Conservation (phyloP, 306 rosid species). For the Prinsepia uniflora region DNA sequence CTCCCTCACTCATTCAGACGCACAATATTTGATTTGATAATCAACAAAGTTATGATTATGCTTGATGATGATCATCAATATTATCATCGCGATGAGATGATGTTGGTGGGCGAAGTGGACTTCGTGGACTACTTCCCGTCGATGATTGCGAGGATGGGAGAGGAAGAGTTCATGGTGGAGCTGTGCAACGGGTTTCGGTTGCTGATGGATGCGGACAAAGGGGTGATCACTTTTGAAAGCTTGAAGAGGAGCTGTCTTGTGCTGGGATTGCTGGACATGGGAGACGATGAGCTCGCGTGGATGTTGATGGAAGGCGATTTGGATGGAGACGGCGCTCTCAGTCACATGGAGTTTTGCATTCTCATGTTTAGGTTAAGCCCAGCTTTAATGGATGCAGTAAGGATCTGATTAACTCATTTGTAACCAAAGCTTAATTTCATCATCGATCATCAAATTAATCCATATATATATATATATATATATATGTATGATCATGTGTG, state of each 20-base stretch:
- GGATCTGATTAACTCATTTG: background rate
- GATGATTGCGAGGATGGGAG: slow-evolving; percentile 50
- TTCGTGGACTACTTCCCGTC: slow-evolving; percentile 69
- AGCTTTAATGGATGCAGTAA: slow-evolving; percentile 29
- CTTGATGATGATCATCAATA: background rate
- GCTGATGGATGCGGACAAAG: slow-evolving; percentile 63
- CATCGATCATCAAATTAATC: background rate
- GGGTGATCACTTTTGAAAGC: slow-evolving; percentile 70
- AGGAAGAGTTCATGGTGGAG: slow-evolving; percentile 52
- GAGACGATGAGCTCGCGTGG: slow-evolving; percentile 51
- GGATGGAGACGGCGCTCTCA: slow-evolving; percentile 71
- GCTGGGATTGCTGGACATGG: slow-evolving; percentile 45
- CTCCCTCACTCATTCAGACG: background rate
- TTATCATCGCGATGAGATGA: background rate
- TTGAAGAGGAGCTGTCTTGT: slow-evolving; percentile 45
- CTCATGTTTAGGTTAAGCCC: slow-evolving; percentile 83
- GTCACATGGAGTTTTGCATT: slow-evolving; percentile 57
- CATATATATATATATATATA: no score
- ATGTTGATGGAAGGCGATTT: slow-evolving; percentile 71
- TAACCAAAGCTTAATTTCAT: background rate
- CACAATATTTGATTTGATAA: background rate
- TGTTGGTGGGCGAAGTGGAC: slow-evolving; percentile 17
- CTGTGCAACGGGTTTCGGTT: slow-evolving; percentile 54
- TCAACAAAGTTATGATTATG: background rate
- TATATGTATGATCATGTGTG: no score